Evolutionary conservation across 352 stramenopile genomes (phyloP).

Genomic region (Globisporangium radiosum): DNA sequence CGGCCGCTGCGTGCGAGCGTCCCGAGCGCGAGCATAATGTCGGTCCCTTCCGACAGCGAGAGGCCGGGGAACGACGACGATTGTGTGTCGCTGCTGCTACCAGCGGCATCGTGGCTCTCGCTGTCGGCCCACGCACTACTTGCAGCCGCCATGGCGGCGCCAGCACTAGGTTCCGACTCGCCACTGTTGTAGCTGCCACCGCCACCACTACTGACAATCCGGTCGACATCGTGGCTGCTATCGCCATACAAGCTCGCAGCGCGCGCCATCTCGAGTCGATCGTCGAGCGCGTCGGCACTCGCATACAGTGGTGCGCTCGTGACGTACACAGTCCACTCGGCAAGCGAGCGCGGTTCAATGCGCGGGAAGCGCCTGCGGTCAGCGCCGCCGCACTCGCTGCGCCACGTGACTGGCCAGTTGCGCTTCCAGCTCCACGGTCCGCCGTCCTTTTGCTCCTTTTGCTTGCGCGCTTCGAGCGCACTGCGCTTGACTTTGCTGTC

Average conservation of each 20-base stretch:
- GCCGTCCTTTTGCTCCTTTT: constrained; percentile 27
- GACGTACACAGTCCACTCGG: constrained; percentile 76
- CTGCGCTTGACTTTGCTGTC: constrained; percentile 55
- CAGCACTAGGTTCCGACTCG: too few relatives aligned
- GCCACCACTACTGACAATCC: too few relatives aligned
- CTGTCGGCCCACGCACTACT: too few relatives aligned
- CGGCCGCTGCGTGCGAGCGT: constrained; percentile 29
- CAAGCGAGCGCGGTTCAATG: constrained; percentile 55
- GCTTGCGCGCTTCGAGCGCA: constrained; percentile 27
- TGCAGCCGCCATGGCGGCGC: too few relatives aligned
- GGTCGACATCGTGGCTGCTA: too few relatives aligned
- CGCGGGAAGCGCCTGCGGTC: constrained; percentile 56
- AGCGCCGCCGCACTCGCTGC: constrained; percentile 67
- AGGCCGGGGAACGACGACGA: constrained; percentile 31
- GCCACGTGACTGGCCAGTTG: constrained; percentile 65
- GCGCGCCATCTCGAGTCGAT: constrained; percentile 6
- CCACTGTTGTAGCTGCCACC: too few relatives aligned
- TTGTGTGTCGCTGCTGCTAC: not conserved
- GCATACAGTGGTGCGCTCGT: constrained; percentile 60
- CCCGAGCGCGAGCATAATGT: constrained; percentile 68
- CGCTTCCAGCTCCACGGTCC: constrained; percentile 24
- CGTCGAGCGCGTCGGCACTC: constrained; percentile 48
- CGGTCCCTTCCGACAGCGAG: constrained; percentile 66
- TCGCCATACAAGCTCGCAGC: not conserved
- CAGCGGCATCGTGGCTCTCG: not conserved